These are phyloP conservation scores for Setaria viridis DNA, from an alignment of 202 grass and related monocot genomes.

Conservation along the genomic window DNA sequence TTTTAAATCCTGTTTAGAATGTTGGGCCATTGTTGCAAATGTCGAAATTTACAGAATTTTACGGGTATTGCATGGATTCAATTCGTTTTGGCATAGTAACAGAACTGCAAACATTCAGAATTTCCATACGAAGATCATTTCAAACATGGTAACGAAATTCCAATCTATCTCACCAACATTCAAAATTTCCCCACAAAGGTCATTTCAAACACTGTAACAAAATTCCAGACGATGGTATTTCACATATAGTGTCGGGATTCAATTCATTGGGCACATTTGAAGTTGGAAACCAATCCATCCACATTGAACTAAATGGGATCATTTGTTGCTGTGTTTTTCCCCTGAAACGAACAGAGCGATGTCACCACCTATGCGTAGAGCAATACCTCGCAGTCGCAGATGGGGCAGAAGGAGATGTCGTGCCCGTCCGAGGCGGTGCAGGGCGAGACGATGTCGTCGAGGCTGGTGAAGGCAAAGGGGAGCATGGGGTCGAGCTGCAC, in stretches of 20 bases:
- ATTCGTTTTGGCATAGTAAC: background rate
- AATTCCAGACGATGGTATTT: background rate
- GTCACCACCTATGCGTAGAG: background rate
- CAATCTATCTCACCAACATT: background rate
- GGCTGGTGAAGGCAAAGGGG: slow-evolving; percentile 79
- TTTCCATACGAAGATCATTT: background rate
- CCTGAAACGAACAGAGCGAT: background rate
- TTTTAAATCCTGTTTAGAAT: background rate
- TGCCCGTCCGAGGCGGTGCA: slow-evolving; percentile 46
- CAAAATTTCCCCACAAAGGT: background rate
- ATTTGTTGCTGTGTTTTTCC: background rate
- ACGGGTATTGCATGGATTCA: background rate
- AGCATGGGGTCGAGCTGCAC: slow-evolving; percentile 86
- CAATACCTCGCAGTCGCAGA: slow-evolving; percentile 89
- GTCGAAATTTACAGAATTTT: background rate
- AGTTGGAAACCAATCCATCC: background rate
- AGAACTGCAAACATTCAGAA: background rate
- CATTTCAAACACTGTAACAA: background rate
- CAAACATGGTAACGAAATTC: background rate
- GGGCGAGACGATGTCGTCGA: slow-evolving; percentile 73
- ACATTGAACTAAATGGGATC: background rate
- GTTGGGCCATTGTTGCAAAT: background rate
- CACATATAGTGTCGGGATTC: background rate
- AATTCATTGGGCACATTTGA: background rate
- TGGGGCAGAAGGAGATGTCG: slow-evolving; percentile 84